Percentiles rank a stretch among this genome's conserved stretches.
Conservation (phyloP, 495 filamentous ascomycete genomes). For the Barbatosphaeria neglecta region DNA sequence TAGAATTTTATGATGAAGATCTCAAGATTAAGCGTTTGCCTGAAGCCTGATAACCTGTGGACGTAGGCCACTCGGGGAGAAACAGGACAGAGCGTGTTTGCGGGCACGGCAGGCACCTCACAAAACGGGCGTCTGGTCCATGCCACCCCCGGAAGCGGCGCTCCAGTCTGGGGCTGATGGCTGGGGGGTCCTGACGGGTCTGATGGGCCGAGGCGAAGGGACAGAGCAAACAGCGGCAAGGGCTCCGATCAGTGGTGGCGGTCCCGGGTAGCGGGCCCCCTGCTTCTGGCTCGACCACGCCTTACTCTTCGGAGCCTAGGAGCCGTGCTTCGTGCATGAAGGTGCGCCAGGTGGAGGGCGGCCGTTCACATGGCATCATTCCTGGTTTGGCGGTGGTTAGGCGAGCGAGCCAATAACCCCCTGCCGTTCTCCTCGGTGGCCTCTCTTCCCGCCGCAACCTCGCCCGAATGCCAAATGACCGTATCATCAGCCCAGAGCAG, state of each 20-base stretch:
- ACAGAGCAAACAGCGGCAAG: background rate
- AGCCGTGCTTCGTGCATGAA: background rate
- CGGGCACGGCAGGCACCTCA: too few species aligned
- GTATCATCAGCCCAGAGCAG: background rate
- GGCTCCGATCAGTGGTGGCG: background rate
- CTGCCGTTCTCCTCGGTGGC: background rate
- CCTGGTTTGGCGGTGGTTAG: background rate
- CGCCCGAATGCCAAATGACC: background rate
- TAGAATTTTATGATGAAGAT: too few species aligned
- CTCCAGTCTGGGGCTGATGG: too few species aligned
- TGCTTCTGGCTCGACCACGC: too few species aligned
- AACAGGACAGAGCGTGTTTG: too few species aligned
- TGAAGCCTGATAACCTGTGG: too few species aligned
- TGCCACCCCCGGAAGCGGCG: too few species aligned
- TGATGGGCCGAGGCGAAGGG: background rate
- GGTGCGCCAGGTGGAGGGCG: background rate
- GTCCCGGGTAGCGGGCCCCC: too few species aligned
- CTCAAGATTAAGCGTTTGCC: too few species aligned
- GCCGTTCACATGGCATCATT: background rate
- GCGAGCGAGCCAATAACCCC: background rate
- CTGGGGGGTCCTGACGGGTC: background rate
- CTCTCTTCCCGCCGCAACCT: background rate
- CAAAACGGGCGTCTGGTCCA: background rate
- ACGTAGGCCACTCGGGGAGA: too few species aligned
- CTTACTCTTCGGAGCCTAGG: background rate